Evolutionary conservation across 2,329 filamentous ascomycete species (phyloP).

Genomic region (Neopestalotiopsis clavispora): DNA sequence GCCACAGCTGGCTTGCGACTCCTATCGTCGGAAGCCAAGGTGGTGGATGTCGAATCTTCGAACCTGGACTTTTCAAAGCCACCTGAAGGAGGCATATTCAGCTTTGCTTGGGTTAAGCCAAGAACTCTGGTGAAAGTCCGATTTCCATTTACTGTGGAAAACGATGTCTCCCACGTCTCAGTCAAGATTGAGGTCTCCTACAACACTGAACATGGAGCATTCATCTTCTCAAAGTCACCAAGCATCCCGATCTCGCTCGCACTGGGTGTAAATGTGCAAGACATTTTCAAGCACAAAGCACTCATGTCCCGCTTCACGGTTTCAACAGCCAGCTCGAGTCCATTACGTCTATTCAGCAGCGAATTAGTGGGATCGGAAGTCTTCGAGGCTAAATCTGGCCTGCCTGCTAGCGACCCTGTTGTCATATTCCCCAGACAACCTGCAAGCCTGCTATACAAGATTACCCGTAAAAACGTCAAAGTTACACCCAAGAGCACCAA

Average conservation of each 20-base stretch:
- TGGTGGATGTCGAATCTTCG: constrained; percentile 47
- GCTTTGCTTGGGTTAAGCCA: constrained; percentile 51
- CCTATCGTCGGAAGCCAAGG: constrained; percentile 62
- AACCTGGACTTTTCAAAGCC: constrained; percentile 50
- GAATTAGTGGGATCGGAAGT: constrained; percentile 72
- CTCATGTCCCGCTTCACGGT: constrained; percentile 92
- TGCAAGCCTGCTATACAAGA: constrained; percentile 79
- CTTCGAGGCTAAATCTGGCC: constrained; percentile 68
- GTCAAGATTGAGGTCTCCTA: constrained; percentile 80
- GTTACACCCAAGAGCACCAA: constrained; percentile 42
- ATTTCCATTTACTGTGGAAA: constrained; percentile 85
- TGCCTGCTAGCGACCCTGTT: constrained; percentile 55
- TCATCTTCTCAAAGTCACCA: constrained; percentile 66
- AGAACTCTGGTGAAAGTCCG: constrained; percentile 60
- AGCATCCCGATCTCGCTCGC: constrained; percentile 76
- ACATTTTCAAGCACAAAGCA: constrained; percentile 83
- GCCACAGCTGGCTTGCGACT: constrained; percentile 70
- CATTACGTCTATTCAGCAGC: constrained; percentile 75
- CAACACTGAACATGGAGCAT: constrained; percentile 67
- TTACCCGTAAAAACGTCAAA: constrained; percentile 58
- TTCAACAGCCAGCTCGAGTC: constrained; percentile 76
- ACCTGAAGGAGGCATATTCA: constrained; percentile 58
- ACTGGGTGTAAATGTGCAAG: constrained; percentile 94
- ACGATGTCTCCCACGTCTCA: constrained; percentile 71
- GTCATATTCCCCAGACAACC: constrained; percentile 82